Percentiles rank a stretch among this genome's conserved stretches.
phyloP scores from a whole-genome alignment of 129 eudicot genomes.

The Flaveria trinervia region DNA sequence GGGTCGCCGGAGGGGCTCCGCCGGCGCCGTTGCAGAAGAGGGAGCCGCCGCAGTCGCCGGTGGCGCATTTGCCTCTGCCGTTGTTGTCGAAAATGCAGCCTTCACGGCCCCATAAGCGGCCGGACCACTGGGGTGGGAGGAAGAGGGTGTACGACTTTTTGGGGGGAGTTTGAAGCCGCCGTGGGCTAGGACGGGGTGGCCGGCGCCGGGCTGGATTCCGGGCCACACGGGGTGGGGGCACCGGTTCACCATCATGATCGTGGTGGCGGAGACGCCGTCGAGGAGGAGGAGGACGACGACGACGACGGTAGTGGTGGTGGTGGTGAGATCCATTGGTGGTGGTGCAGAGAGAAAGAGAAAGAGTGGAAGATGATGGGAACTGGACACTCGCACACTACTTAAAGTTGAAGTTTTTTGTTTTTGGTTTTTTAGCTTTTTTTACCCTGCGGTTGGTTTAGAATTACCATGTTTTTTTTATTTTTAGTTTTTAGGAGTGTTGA shows the following conservation, averaged over 20 bases:
- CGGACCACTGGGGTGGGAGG: constrained; percentile 87
- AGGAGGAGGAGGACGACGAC: constrained; percentile 7
- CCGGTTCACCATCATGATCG: constrained; percentile 74
- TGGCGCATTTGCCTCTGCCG: constrained; percentile 83
- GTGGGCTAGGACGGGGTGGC: constrained; percentile 66
- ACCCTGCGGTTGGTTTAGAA: neutral
- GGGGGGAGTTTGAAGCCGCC: constrained; percentile 88
- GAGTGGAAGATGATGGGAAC: neutral
- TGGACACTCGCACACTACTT: neutral
- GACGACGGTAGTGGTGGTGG: neutral
- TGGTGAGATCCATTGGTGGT: neutral
- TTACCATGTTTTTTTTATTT: neutral
- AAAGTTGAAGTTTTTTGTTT: neutral
- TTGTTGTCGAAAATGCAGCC: constrained; percentile 73
- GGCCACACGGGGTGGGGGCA: constrained; percentile 95
- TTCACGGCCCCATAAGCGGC: constrained; percentile 96
- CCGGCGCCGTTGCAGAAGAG: constrained; percentile 86
- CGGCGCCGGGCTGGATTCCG: constrained; percentile 86
- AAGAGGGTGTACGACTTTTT: constrained; percentile 55
- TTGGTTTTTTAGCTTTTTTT: neutral
- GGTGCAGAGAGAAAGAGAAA: neutral
- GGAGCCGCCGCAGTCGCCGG: constrained; percentile 94
- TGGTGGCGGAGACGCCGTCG: constrained; percentile 44
- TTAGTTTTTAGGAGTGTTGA: neutral
- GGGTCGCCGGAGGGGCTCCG: constrained; percentile 86